Base-by-base conservation (phyloP, 106 monocot species). In the Apostasia shenzhenica region DNA sequence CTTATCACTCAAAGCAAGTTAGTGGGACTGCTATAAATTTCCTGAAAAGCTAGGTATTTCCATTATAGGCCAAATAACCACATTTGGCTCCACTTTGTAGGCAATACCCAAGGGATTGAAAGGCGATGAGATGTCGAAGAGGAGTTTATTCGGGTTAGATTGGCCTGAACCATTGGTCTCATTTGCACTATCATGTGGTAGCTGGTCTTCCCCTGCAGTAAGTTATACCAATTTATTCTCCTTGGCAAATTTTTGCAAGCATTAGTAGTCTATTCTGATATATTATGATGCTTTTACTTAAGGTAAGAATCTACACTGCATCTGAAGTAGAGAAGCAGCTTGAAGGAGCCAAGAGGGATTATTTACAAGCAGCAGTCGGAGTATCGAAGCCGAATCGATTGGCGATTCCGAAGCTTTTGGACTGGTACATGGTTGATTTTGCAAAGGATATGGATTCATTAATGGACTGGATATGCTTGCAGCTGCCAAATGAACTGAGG, bases 141-240 rank as follows among this genome's bases (percentile, higher is more conserved):
- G 86, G 66, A 87, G 87, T 9, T 43, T 83, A 14, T 74, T 90
- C 26, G 97, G 89, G 5, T 68, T 99, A 71, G 97, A 92, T 41
- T 99, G 97, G 97, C 87, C 92, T 5, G 97, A 99, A 72, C 97
- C 97, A 26, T 68, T 83, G 63, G 92, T 99, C 44, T 87, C 92
- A 57, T 99, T 92, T 74, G 97, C 97, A 44, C 89, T 99, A 8
- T 99, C 97, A 42, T 99, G 89, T 71, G 97, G 97, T 14, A 99
- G 97, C 69, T 99, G 89, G 92, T 99, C 97, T 1, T 99, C 97
- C 42, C 97, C 92, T 60, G 92, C 89, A 26, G 97, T 99, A 81
- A 87, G 84, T 84, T 47, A 6, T 13, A 42, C 14, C 45, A 45
- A 63, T 45, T 63, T 14, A 52, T 11, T 52, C 3, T 3, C 52